These are phyloP conservation scores for Panicum hallii DNA, from an alignment of 202 grass and related monocot genomes.

Conservation along the genomic window DNA sequence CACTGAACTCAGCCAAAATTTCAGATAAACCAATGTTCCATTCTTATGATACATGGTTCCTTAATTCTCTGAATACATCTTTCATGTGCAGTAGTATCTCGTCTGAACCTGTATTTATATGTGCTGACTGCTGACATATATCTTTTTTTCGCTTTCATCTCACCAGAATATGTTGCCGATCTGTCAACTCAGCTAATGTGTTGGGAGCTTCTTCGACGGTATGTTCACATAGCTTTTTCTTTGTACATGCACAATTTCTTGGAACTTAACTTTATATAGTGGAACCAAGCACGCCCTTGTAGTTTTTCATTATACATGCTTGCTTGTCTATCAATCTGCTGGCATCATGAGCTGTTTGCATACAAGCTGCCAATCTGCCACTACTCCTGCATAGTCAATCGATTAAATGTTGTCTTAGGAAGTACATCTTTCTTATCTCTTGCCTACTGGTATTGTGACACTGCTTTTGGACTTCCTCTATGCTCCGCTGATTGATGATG, in stretches of 20 bases:
- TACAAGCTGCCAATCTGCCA: neutral
- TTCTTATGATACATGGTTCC: neutral
- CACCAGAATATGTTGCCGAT: constrained; percentile 58
- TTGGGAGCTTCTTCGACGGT: constrained; percentile 61
- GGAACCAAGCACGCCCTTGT: neutral
- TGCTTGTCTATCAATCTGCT: neutral
- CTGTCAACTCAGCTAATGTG: constrained; percentile 60
- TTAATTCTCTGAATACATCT: constrained; percentile 3
- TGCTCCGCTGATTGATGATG: neutral
- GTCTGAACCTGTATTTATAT: neutral
- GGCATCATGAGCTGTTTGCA: constrained; percentile 6
- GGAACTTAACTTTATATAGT: constrained; percentile 9
- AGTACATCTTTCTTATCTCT: neutral
- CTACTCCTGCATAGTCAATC: neutral
- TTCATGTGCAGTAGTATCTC: neutral
- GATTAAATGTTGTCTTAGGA: neutral
- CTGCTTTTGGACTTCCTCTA: neutral
- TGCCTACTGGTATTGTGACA: neutral
- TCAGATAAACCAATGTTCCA: no score
- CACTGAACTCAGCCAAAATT: no score
- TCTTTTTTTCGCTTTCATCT: neutral
- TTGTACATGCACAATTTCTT: neutral
- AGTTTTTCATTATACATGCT: neutral
- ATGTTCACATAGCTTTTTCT: constrained; percentile 16
- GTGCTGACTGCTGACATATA: neutral